phyloP scores from a whole-genome alignment of 768 basidiomycete species.

The Russula olivacea region DNA sequence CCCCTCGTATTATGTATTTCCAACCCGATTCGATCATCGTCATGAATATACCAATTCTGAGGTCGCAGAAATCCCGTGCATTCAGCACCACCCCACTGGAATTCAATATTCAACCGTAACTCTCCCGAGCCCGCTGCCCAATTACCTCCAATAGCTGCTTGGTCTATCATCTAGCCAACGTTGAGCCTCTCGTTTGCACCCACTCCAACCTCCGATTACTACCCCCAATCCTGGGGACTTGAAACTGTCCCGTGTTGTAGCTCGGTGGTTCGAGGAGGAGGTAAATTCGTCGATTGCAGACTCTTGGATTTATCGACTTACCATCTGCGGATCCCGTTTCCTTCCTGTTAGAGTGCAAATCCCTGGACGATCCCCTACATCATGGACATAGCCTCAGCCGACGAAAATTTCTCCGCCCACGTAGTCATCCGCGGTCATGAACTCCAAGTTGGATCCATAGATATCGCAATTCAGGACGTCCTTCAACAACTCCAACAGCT shows the following conservation, averaged over 20 bases:
- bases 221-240: neutral
- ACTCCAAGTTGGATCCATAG: conserved; percentile 36
- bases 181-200: neutral
- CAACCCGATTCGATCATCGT: neutral
- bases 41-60: neutral
- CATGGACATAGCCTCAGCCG: conserved; percentile 5
- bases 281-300: neutral
- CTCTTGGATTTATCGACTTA: neutral
- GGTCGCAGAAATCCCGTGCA: neutral
- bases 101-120: neutral
- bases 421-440: conserved; percentile 35
- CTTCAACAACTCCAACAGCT: conserved; percentile 38
- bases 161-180: neutral
- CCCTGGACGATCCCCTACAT: neutral
- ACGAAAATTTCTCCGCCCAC: conserved; percentile 26
- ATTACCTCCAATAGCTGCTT: neutral
- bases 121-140: neutral
- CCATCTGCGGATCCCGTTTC: neutral
- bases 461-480: conserved; percentile 41
- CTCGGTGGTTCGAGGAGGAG: neutral
- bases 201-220: neutral
- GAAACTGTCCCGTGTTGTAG: neutral
- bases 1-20: neutral
- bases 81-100: neutral
- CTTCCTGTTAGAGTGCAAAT: neutral